phyloP scores from a whole-genome alignment of 2,329 filamentous ascomycete genomes.

The Metarhizium guizhouense region DNA sequence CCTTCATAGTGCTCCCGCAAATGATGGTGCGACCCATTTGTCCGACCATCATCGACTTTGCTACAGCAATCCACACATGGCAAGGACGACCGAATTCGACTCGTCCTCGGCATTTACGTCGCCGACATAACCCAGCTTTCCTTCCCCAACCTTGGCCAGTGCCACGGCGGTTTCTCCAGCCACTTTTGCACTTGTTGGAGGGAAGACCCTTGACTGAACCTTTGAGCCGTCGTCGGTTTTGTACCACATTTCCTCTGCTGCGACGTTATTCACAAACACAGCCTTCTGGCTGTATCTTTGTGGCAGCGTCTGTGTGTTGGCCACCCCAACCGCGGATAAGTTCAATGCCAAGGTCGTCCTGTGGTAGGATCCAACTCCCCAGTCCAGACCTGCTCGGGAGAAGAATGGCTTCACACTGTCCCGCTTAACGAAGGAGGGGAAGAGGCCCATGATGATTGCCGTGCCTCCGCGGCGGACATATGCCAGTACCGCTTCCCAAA shows the following conservation, averaged over 20 bases:
- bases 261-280: conserved; percentile 15
- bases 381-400: conserved; percentile 13
- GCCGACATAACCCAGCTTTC: conserved; percentile 20
- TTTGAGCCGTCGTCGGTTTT: conserved; percentile 4
- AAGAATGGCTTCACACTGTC: conserved; percentile 12
- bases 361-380: conserved; percentile 13
- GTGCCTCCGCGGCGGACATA: conserved; percentile 8
- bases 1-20: too few species aligned
- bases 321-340: conserved; percentile 6
- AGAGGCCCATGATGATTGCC: conserved; percentile 8
- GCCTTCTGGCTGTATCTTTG: conserved; percentile 18
- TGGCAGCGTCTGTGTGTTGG: conserved; percentile 8
- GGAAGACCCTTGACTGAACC: conserved; percentile 3
- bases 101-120: conserved; percentile 18
- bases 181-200: neutral
- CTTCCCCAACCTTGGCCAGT: conserved; percentile 17
- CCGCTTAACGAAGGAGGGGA: conserved; percentile 6
- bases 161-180: conserved; percentile 13
- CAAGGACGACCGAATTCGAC: conserved; percentile 16
- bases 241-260: conserved; percentile 16
- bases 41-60: too few species aligned
- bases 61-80: conserved; percentile 12
- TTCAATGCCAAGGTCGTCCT: conserved; percentile 15
- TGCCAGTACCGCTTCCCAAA: conserved; percentile 10
- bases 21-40: too few species aligned